Base-by-base conservation (phyloP, 2,329 filamentous ascomycete genomes). In the Paecilomyces sp. region DNA sequence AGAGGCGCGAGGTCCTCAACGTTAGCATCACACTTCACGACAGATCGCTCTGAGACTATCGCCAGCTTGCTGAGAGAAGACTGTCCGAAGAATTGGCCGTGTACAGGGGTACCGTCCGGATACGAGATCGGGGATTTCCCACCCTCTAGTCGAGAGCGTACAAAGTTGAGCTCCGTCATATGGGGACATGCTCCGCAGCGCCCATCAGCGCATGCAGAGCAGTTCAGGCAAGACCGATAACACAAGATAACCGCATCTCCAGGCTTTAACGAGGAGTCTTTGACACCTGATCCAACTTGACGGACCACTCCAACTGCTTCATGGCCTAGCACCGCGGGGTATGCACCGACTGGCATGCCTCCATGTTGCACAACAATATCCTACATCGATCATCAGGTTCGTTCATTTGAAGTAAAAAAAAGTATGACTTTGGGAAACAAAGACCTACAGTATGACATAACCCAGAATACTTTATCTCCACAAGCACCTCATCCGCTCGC, bases 381-480 rank as follows among this genome's bases (percentile, higher is more conserved):
- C 69, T 68, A 57, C 13, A 47, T n/a, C 3, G n/a, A 15, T 1
- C 15, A 33, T 53, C 22, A 4, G 11, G 34, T n/a, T 52, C 31
- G n/a, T 51, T 47, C 12, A 4, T 12, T 31, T 31, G 9, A 7
- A 4, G 9, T 3, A 4, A 1, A 33, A 12, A 11, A 9, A 9
- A 11, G 31, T 1, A 33, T 2, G 3, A 28, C 24, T 22, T 34
- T 6, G 5, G 15, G 34, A 7, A 22, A 24, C 2, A 22, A 25
- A 18, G 7, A 60, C 65, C 34, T 61, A 70, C 69, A 24, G 67
- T 71, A 41, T 72, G 68, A 55, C 74, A 75, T 18, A 76, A 57
- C 1, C 73, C 72, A 0, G 72, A 72, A 28, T 69, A 71, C 59
- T 70, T 72, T 63, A 76, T 74, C 56, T 74, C 67, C 13, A 76